phyloP scores from a whole-genome alignment of 345 rosid genomes.

The Arabidopsis suecica region DNA sequence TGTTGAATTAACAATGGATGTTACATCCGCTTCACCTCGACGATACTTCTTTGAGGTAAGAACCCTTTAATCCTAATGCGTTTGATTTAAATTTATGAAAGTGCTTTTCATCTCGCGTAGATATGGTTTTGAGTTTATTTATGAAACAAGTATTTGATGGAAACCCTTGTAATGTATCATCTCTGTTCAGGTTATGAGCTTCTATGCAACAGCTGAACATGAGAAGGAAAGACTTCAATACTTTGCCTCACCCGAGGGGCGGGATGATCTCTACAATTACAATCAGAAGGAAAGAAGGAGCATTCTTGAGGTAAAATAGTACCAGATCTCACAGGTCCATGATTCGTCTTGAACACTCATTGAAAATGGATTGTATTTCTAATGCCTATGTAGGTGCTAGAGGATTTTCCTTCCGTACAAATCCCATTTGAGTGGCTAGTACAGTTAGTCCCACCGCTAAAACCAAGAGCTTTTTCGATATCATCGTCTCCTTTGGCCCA shows the following conservation, averaged over 20 bases:
- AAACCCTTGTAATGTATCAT: conserved; percentile 19
- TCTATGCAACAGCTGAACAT: conserved; percentile 76
- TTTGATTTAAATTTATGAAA: conserved; percentile 5
- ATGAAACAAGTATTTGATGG: conserved; percentile 26
- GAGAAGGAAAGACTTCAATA: conserved; percentile 89
- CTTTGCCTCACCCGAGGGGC: conserved; percentile 90
- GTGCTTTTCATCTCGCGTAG: not conserved
- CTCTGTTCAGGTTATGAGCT: conserved; percentile 76
- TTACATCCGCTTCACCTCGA: conserved; percentile 89
- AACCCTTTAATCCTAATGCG: conserved; percentile 41
- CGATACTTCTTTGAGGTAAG: conserved; percentile 95
- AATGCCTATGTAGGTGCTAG: conserved; percentile 63
- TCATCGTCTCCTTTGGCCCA: conserved; percentile 86
- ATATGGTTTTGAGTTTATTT: conserved; percentile 16
- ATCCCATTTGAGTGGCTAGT: conserved; percentile 96
- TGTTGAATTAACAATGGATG: conserved; percentile 92
- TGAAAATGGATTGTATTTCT: not conserved
- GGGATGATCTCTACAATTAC: conserved; percentile 92
- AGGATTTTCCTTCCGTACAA: conserved; percentile 94
- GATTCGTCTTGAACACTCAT: conserved; percentile 16
- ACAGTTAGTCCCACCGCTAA: conserved; percentile 85
- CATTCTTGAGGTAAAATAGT: conserved; percentile 75
- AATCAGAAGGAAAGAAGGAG: conserved; percentile 92
- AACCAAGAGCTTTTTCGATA: conserved; percentile 86
- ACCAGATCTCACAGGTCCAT: conserved; percentile 5